phyloP scores from a whole-genome alignment of 164 flowering plant genomes.

The Euptelea pleiosperma region DNA sequence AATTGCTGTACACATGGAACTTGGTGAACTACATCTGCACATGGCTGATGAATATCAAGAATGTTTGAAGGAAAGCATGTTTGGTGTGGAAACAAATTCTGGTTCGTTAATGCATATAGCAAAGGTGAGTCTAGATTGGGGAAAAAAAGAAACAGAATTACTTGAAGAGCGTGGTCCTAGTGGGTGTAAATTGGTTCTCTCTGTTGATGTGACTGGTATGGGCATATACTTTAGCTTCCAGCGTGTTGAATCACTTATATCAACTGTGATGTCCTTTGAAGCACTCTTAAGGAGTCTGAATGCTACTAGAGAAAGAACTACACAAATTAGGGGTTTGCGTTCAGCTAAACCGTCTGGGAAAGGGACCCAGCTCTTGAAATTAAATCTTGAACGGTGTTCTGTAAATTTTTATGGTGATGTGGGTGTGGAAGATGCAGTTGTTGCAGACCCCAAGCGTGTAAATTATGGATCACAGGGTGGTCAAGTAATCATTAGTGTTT shows the following conservation, averaged over 20 bases:
- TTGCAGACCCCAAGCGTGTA: conserved; percentile 87
- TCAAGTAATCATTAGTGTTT: conserved; percentile 48
- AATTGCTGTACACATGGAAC: conserved; percentile 73
- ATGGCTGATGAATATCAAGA: conserved; percentile 93
- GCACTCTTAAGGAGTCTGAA: conserved; percentile 55
- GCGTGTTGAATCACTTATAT: conserved; percentile 76
- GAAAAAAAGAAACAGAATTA: conserved; percentile 69
- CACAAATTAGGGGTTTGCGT: conserved; percentile 37
- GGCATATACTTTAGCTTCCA: conserved; percentile 63
- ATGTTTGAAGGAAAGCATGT: conserved; percentile 69
- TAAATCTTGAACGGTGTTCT: conserved; percentile 83
- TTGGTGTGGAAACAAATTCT: conserved; percentile 82
- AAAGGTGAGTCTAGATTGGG: conserved; percentile 84
- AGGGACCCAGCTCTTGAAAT: conserved; percentile 62
- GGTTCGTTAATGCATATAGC: conserved; percentile 82
- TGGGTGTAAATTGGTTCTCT: conserved; percentile 52
- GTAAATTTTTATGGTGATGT: conserved; percentile 62
- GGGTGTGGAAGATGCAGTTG: conserved; percentile 66
- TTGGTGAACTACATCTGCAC: conserved; percentile 88
- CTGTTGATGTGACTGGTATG: conserved; percentile 88
- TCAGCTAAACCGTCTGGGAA: conserved; percentile 63
- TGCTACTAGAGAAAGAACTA: conserved; percentile 38
- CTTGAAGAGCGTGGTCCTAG: conserved; percentile 49
- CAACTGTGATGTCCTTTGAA: conserved; percentile 65
- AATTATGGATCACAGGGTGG: conserved; percentile 99